A percentile compares a stretch with the other conserved stretches of the same genome.
Evolutionary conservation across 2,329 filamentous ascomycete genomes (phyloP).

Genomic region (Magnaporthiopsis poae): DNA sequence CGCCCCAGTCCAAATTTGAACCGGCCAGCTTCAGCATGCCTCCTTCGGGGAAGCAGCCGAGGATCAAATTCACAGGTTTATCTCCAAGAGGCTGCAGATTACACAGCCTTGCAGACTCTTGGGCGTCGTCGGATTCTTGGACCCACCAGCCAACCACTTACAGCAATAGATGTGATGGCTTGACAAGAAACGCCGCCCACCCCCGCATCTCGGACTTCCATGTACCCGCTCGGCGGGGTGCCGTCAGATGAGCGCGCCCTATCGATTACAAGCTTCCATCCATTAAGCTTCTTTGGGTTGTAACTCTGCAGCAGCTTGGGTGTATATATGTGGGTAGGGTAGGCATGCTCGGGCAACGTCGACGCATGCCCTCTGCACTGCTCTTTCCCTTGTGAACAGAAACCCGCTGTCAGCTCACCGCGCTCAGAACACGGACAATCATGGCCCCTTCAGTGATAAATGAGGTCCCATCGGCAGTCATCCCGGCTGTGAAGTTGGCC

Average conservation of each 20-base stretch:
- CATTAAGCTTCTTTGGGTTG: neutral
- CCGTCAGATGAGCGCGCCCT: neutral
- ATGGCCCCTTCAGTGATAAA: conserved; percentile 18
- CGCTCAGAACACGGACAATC: neutral
- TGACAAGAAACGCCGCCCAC: neutral
- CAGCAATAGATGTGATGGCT: neutral
- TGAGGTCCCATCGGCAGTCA: conserved; percentile 5
- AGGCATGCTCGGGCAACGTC: neutral
- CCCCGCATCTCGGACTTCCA: neutral
- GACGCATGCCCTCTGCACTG: neutral
- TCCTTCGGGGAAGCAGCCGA: neutral
- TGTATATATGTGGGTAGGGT: neutral
- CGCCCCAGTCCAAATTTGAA: neutral
- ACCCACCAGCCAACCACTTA: neutral
- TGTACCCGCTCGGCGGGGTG: neutral
- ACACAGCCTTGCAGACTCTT: neutral
- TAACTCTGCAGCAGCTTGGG: neutral
- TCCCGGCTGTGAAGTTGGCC: conserved; percentile 5
- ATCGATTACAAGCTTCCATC: neutral
- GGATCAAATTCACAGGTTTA: neutral
- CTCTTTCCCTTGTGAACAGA: neutral
- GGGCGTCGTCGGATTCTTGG: neutral
- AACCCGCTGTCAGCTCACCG: neutral
- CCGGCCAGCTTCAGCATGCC: neutral
- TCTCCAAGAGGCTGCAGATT: no score